phyloP scores from a whole-genome alignment of 352 stramenopile genomes.

The Pythium folliculosum region DNA sequence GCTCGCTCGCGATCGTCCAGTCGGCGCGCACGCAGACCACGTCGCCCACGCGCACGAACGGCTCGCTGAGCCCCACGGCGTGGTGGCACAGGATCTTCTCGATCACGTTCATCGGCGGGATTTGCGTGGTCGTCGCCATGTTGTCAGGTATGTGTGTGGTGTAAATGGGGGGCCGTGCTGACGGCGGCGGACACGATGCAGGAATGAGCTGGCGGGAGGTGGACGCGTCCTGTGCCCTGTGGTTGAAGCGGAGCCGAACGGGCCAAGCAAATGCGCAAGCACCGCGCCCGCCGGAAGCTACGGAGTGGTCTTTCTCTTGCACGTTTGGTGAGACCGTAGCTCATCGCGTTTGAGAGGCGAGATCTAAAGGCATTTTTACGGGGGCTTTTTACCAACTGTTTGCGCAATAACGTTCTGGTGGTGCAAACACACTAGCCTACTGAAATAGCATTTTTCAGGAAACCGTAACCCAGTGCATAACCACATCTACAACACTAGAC shows the following conservation, averaged over 20 bases:
- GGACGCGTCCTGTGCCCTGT: not conserved
- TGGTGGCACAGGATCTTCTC: constrained; percentile 86
- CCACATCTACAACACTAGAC: not conserved
- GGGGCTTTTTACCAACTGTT: too few species aligned
- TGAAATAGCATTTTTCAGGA: not conserved
- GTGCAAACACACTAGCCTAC: constrained; percentile 6
- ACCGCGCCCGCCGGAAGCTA: not conserved
- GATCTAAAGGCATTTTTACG: too few species aligned
- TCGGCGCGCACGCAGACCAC: constrained; percentile 78
- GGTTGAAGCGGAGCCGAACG: constrained; percentile 9
- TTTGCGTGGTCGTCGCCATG: not conserved
- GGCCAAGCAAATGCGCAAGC: constrained; percentile 8
- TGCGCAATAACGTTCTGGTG: constrained; percentile 14
- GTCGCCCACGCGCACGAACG: constrained; percentile 62
- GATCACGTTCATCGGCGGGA: constrained; percentile 79
- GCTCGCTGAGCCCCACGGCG: constrained; percentile 50
- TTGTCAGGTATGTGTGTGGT: not conserved
- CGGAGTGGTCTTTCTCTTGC: too few species aligned
- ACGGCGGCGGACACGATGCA: not conserved
- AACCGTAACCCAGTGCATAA: not conserved
- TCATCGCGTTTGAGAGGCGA: too few species aligned
- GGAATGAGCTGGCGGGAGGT: too few species aligned
- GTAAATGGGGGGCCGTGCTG: not conserved
- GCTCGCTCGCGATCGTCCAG: constrained; percentile 80
- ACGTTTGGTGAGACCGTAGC: too few species aligned